Conservation (phyloP, 116 monocot species). For the Phalaenopsis hybrid region DNA sequence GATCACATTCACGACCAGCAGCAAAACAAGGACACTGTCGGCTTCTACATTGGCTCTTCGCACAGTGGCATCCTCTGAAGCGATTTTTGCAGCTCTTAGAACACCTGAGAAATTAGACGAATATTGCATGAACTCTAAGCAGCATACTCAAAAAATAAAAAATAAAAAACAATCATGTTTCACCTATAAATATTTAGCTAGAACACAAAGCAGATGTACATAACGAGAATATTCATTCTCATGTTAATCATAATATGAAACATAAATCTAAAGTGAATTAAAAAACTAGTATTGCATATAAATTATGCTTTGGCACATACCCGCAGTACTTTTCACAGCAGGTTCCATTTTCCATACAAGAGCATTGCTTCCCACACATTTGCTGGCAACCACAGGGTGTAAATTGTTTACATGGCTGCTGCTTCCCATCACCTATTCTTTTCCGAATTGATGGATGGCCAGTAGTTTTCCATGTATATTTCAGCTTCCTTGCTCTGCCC, state of each 20-base stretch:
- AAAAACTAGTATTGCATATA: background rate
- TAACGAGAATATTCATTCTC: background rate
- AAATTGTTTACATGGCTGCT: constrained; percentile 74
- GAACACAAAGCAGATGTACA: background rate
- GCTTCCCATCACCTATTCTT: constrained; percentile 76
- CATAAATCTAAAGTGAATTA: background rate
- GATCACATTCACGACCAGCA: constrained; percentile 96
- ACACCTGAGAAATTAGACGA: constrained; percentile 45
- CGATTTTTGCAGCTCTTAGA: constrained; percentile 97
- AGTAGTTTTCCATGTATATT: constrained; percentile 97
- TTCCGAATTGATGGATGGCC: constrained; percentile 84
- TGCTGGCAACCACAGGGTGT: constrained; percentile 86
- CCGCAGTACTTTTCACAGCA: constrained; percentile 99
- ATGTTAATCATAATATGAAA: background rate
- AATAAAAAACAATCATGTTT: background rate
- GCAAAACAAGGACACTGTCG: constrained; percentile 99
- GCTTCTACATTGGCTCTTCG: constrained; percentile 99
- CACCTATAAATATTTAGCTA: background rate
- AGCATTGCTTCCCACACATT: constrained; percentile 85
- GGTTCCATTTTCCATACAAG: constrained; percentile 79
- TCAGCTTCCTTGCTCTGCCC: constrained; percentile 67
- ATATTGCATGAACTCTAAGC: background rate
- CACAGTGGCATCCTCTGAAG: constrained; percentile 99
- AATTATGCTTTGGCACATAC: constrained; percentile 25
- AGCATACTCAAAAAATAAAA: background rate